Evolutionary conservation across 1,139 yeast species (phyloP).

Genomic region (Suhomyces taliae): DNA sequence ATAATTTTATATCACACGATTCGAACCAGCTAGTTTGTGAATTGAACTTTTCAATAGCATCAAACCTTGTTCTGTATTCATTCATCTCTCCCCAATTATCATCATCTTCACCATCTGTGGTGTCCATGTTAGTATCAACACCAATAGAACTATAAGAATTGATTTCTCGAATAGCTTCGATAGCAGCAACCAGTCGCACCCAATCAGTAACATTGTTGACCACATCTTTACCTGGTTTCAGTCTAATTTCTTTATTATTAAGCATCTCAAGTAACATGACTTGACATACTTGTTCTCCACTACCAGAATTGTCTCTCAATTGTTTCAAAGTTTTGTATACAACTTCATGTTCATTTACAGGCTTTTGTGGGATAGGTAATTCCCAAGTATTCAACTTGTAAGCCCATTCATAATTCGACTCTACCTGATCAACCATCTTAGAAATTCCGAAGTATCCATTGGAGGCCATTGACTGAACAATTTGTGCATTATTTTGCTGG

Average conservation of each 20-base stretch:
- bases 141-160: no score
- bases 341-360: slow-evolving; percentile 38
- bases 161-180: slow-evolving; percentile 27
- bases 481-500: slow-evolving; percentile 8
- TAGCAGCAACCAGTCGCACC: slow-evolving; percentile 38
- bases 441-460: slow-evolving; percentile 55
- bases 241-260: slow-evolving; percentile 10
- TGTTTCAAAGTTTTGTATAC: slow-evolving; percentile 50
- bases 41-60: slow-evolving; percentile 6
- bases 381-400: slow-evolving; percentile 81
- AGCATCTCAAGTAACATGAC: slow-evolving; percentile 21
- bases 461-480: slow-evolving; percentile 39
- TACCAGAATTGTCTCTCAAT: slow-evolving; percentile 32
- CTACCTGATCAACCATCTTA: slow-evolving; percentile 21
- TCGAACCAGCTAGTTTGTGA: slow-evolving; percentile 39
- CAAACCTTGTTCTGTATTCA: slow-evolving; percentile 2
- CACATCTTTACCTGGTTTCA: slow-evolving; percentile 16
- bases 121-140: no score
- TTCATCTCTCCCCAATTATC: background rate
- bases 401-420: slow-evolving; percentile 44
- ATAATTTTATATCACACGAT: slow-evolving; percentile 28
- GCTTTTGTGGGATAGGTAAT: slow-evolving; percentile 42
- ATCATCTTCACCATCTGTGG: background rate
- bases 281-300: slow-evolving; percentile 16
- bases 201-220: slow-evolving; percentile 21